phyloP scores from a whole-genome alignment of 345 rosid genomes.

The Citrus trifoliata region DNA sequence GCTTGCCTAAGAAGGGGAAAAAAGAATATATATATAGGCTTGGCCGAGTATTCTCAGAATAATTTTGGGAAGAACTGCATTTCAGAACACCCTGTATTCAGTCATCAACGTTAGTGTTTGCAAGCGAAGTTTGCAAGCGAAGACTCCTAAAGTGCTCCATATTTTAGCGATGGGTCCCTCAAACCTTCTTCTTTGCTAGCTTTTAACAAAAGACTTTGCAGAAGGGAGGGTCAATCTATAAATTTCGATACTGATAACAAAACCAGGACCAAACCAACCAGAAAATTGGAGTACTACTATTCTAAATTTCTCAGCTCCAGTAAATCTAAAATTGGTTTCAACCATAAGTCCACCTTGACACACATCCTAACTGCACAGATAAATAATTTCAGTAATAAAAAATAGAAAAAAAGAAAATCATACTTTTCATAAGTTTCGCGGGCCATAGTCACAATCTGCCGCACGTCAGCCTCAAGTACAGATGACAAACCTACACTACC shows the following conservation, averaged over 20 bases:
- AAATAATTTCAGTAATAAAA: neutral
- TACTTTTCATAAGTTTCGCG: constrained; percentile 81
- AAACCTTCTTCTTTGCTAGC: neutral
- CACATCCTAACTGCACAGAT: neutral
- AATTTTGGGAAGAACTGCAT: neutral
- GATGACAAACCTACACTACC: constrained; percentile 64
- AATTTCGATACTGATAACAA: no score
- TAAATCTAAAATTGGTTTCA: neutral
- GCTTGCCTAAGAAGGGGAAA: neutral
- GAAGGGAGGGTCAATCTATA: neutral
- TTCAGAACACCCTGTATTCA: neutral
- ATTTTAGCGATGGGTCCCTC: neutral
- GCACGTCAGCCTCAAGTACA: constrained; percentile 77
- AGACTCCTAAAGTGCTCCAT: neutral
- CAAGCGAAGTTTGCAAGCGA: neutral
- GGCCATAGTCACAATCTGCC: constrained; percentile 74
- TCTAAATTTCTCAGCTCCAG: neutral
- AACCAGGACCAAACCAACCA: neutral
- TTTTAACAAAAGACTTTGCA: neutral
- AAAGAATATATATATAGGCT: no score
- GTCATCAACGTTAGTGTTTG: neutral
- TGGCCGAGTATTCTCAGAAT: neutral
- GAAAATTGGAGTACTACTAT: neutral
- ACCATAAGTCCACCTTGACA: neutral
- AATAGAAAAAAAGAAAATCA: constrained; percentile 2